Percentiles rank a stretch among this genome's conserved stretches.
Evolutionary conservation across 371 early-diverging fungal species (phyloP).

Genomic region (Mucor velutinosus): DNA sequence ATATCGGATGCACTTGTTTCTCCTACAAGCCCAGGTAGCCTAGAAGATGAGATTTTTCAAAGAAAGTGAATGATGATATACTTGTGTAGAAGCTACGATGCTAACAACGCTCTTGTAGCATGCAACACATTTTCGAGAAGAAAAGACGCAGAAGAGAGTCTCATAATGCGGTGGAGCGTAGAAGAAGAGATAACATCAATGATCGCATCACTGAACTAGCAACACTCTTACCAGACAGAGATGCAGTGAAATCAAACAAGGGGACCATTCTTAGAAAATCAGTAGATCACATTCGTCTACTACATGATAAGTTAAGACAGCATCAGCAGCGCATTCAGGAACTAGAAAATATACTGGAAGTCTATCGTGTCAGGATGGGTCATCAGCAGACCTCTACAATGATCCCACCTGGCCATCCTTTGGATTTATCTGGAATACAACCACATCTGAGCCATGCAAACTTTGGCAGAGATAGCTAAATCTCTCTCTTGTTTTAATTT

Average conservation of each 20-base stretch:
- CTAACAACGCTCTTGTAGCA: constrained; percentile 9
- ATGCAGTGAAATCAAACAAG: constrained; percentile 72
- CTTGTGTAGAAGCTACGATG: neutral
- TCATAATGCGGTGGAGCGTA: constrained; percentile 75
- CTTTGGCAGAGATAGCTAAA: constrained; percentile 15
- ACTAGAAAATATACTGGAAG: constrained; percentile 54
- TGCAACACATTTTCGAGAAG: constrained; percentile 41
- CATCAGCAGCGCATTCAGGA: constrained; percentile 68
- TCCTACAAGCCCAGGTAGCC: constrained; percentile 29
- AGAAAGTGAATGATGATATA: constrained; percentile 37
- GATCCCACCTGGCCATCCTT: constrained; percentile 25
- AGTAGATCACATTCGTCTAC: constrained; percentile 82
- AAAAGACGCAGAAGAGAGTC: constrained; percentile 38
- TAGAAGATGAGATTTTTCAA: constrained; percentile 43
- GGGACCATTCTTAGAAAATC: constrained; percentile 82
- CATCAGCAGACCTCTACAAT: constrained; percentile 17
- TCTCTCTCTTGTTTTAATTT: neutral
- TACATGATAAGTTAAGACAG: constrained; percentile 59
- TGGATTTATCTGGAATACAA: constrained; percentile 37
- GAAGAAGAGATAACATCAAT: constrained; percentile 94
- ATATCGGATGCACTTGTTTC: constrained; percentile 21
- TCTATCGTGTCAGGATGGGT: constrained; percentile 26
- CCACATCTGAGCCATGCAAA: constrained; percentile 23
- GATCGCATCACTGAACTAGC: constrained; percentile 79
- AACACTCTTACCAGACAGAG: constrained; percentile 49